Base-by-base conservation (phyloP, 1,284 basidiomycete genomes). In the Leccinum fallax region DNA sequence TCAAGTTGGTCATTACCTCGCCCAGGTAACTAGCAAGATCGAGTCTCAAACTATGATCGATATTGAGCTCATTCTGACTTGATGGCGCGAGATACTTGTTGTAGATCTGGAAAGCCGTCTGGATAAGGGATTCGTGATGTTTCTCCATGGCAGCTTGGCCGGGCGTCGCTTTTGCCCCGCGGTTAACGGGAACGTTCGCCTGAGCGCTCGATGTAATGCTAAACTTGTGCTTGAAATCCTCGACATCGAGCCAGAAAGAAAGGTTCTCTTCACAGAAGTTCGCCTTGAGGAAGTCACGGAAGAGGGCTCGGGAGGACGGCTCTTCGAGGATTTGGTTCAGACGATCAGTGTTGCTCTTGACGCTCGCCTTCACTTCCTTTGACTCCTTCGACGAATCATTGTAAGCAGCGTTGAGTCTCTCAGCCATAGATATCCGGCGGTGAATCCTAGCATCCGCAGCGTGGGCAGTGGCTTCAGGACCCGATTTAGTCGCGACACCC, bases 181-280 rank as follows among this genome's bases (percentile, higher is more conserved):
- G 77, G n/a, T 71, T 62, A 4, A 71, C 24, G 0, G 79, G 75
- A 28, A 75, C 71, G 3, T 85, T 84, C 11, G 93, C 92, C 61
- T 92, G 87, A 5, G 97, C 94, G 68, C 91, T 95, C 5, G 92
- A 96, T 0, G 97, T 97, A 62, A 95, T 98, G 73, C 89, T 90
- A 80, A 99, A 99, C 70, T 95, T 90, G 68, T 92, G 86, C 80
- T 95, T 96, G 81, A 99, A 97, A 74, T 99, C 97, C 76, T 95
- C 88, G 1, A 98, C 97, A 71, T 98, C 97, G 59, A 98, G 77
- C 92, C 95, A 99, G 80, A 98, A 99, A 54, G 90, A 90, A 68
- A 99, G 79, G 74, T 99, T 99, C 83, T 99, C 97, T 75, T 99
- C 97, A 80, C 95, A 98, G 76, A 98, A 98, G 77, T 98, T 98